A percentile compares a stretch with the other conserved stretches of the same genome.
phyloP scores from a whole-genome alignment of 306 rosid species.

The Psophocarpus tetragonolobus region DNA sequence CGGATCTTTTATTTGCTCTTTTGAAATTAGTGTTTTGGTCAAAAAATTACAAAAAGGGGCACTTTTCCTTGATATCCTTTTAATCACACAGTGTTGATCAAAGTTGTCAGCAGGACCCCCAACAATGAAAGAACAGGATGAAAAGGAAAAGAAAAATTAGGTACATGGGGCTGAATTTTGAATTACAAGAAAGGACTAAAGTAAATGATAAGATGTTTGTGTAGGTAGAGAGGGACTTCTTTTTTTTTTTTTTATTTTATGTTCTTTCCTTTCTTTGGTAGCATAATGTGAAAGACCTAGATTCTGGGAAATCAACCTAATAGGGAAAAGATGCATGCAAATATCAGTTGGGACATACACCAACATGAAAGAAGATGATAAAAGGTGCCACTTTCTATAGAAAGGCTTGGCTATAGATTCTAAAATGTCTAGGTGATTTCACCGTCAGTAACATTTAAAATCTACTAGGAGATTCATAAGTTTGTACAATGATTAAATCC shows the following conservation, averaged over 20 bases:
- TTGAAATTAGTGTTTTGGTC: conserved; percentile 44
- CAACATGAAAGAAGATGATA: neutral
- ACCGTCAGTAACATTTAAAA: conserved; percentile 2
- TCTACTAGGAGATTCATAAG: neutral
- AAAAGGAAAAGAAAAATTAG: conserved; percentile 24
- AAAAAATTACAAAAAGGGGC: conserved; percentile 38
- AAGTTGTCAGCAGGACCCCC: conserved; percentile 39
- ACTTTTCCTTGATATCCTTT: conserved; percentile 32
- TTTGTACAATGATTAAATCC: neutral
- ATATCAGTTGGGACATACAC: conserved; percentile 28
- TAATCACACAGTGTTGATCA: conserved; percentile 29
- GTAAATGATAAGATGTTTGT: conserved; percentile 43
- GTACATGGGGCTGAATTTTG: conserved; percentile 35
- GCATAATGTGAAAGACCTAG: conserved; percentile 22
- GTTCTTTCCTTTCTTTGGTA: conserved; percentile 18
- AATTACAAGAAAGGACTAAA: conserved; percentile 38
- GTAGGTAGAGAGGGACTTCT: conserved; percentile 24
- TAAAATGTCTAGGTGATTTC: neutral
- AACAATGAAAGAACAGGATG: conserved; percentile 34
- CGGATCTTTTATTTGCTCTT: conserved; percentile 26
- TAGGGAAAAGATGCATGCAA: conserved; percentile 34
- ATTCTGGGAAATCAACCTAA: conserved; percentile 35
- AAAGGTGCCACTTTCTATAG: conserved; percentile 17
- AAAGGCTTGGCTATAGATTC: conserved; percentile 24
- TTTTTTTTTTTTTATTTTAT: too few relatives aligned